Conservation (phyloP, 2,329 filamentous ascomycete genomes). For the Phialophora tarda region DNA sequence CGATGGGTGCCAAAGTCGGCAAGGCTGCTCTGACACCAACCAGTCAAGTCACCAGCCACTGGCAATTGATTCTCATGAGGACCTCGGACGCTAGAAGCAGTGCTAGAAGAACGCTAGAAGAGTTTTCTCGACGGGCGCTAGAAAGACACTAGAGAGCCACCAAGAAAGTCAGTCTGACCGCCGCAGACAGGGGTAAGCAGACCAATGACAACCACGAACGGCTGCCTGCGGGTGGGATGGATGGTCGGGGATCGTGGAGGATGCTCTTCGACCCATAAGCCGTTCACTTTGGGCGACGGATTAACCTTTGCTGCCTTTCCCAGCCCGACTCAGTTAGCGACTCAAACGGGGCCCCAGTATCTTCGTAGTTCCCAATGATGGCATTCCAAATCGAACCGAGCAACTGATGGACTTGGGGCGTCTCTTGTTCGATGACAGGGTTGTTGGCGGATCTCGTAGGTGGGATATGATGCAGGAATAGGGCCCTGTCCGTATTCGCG, state of each 20-base stretch:
- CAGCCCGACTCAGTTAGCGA: background rate
- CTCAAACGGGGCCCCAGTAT: background rate
- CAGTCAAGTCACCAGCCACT: constrained; percentile 7
- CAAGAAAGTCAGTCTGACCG: constrained; percentile 19
- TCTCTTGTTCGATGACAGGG: background rate
- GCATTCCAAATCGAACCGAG: background rate
- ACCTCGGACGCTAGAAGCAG: constrained; percentile 7
- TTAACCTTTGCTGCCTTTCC: background rate
- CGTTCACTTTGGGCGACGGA: background rate
- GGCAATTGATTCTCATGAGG: background rate
- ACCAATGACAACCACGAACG: constrained; percentile 8
- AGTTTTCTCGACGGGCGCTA: constrained; percentile 13
- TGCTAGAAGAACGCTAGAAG: constrained; percentile 20
- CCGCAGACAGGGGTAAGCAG: constrained; percentile 7
- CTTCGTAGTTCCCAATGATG: background rate
- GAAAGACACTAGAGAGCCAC: constrained; percentile 10
- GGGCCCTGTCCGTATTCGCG: background rate
- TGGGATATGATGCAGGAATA: constrained; percentile 2
- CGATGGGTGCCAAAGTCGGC: background rate
- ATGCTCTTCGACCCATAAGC: background rate
- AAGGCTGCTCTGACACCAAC: background rate
- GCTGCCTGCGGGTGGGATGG: background rate
- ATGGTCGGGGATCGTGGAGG: background rate
- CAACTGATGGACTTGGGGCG: background rate
- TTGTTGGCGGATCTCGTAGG: background rate